phyloP scores from a whole-genome alignment of 306 rosid genomes.

The Lotus japonicus region DNA sequence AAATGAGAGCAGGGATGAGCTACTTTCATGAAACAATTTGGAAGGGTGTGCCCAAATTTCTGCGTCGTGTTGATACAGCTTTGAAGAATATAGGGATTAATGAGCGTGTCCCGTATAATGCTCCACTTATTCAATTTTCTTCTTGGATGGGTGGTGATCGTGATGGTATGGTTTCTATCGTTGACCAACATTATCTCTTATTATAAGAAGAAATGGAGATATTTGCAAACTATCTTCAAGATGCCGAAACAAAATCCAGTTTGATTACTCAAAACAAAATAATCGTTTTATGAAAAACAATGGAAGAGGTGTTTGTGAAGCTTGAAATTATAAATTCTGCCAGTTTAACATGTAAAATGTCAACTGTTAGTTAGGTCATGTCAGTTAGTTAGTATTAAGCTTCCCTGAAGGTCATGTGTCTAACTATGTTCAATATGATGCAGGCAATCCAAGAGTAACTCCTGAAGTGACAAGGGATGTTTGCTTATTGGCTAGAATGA shows the following conservation, averaged over 20 bases:
- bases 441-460: slow-evolving; percentile 98
- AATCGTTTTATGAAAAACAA: neutral
- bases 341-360: too few relatives aligned
- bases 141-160: slow-evolving; percentile 99
- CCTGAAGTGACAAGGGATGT: slow-evolving; percentile 99
- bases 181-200: neutral
- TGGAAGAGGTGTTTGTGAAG: neutral
- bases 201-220: neutral
- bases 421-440: slow-evolving; percentile 20
- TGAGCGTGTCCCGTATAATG: slow-evolving; percentile 90
- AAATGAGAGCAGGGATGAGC: slow-evolving; percentile 99
- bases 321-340: too few relatives aligned
- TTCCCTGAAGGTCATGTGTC: too few relatives aligned
- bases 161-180: slow-evolving; percentile 57
- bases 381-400: too few relatives aligned
- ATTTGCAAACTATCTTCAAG: neutral
- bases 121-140: slow-evolving; percentile 94
- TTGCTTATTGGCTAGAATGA: slow-evolving; percentile 96
- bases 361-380: too few relatives aligned
- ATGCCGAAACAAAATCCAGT: neutral
- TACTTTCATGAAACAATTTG: slow-evolving; percentile 98
- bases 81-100: slow-evolving; percentile 84
- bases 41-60: slow-evolving; percentile 90
- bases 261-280: neutral
- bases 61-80: slow-evolving; percentile 96